Evolutionary conservation across 345 rosid species (phyloP).

Genomic region (Clarkia xantiana): DNA sequence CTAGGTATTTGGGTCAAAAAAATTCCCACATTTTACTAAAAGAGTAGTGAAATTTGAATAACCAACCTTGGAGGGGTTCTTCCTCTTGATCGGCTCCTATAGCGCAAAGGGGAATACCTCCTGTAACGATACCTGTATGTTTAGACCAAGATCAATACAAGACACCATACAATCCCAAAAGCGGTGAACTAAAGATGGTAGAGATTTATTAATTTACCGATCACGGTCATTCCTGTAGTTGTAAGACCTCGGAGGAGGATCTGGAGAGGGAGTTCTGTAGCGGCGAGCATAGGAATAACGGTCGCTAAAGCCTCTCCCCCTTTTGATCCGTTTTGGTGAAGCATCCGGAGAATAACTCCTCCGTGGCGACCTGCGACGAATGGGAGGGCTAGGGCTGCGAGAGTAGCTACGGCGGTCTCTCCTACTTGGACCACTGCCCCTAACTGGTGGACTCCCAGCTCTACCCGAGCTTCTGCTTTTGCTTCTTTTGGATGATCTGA

Average conservation of each 20-base stretch:
- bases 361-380: constrained; percentile 51
- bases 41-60: neutral
- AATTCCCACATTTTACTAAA: no score
- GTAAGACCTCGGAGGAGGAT: constrained; percentile 64
- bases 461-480: constrained; percentile 27
- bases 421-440: constrained; percentile 35
- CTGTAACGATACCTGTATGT: constrained; percentile 42
- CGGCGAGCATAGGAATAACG: constrained; percentile 78
- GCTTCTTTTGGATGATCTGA: constrained; percentile 3
- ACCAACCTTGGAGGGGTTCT: constrained; percentile 79
- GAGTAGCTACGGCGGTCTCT: constrained; percentile 39
- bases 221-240: constrained; percentile 58
- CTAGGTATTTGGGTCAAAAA: no score
- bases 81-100: constrained; percentile 65
- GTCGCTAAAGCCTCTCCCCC: constrained; percentile 92
- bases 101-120: constrained; percentile 88
- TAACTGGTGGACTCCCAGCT: constrained; percentile 11
- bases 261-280: constrained; percentile 81
- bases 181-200: no score
- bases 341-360: constrained; percentile 72
- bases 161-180: neutral
- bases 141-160: neutral
- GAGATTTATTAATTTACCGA: constrained; percentile 30
- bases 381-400: constrained; percentile 42
- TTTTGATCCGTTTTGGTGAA: constrained; percentile 67